These are phyloP conservation scores for Paracoccidioides brasiliensis DNA, from an alignment of 2,329 filamentous ascomycete genomes.

Conservation along the genomic window DNA sequence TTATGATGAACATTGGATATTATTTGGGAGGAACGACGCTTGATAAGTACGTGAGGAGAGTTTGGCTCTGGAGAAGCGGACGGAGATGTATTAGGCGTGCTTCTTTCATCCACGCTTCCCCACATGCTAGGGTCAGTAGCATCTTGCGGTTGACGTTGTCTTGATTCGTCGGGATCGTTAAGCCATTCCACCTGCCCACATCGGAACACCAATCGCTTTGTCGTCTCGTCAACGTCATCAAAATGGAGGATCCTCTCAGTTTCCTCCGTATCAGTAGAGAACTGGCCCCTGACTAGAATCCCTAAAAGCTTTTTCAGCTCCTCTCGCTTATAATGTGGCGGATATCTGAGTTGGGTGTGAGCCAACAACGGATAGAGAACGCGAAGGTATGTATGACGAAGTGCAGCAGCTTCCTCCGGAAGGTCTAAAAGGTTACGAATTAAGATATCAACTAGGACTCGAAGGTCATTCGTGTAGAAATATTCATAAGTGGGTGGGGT, in stretches of 20 bases:
- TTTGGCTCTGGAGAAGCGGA: conserved; percentile 36
- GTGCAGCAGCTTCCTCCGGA: conserved; percentile 58
- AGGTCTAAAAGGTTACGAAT: conserved; percentile 94
- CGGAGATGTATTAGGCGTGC: conserved; percentile 18
- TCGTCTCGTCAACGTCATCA: conserved; percentile 38
- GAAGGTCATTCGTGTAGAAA: conserved; percentile 95
- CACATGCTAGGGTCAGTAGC: conserved; percentile 10
- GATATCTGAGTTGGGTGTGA: conserved; percentile 76
- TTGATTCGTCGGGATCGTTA: conserved; percentile 19
- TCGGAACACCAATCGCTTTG: conserved; percentile 33
- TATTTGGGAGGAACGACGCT: conserved; percentile 3
- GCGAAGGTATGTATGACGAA: conserved; percentile 88
- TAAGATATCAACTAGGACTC: conserved; percentile 87
- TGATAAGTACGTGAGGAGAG: conserved; percentile 23
- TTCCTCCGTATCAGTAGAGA: conserved; percentile 41
- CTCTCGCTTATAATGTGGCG: conserved; percentile 81
- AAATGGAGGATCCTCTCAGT: conserved; percentile 36
- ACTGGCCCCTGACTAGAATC: conserved; percentile 58
- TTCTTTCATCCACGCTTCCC: conserved; percentile 27
- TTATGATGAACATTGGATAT: background rate
- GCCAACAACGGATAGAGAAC: conserved; percentile 82
- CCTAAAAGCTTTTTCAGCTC: conserved; percentile 67
- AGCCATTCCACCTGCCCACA: conserved; percentile 37
- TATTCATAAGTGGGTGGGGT: conserved; percentile 88
- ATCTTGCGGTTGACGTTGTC: conserved; percentile 11